phyloP scores from a whole-genome alignment of 345 rosid genomes.

The Clarkia xantiana region DNA sequence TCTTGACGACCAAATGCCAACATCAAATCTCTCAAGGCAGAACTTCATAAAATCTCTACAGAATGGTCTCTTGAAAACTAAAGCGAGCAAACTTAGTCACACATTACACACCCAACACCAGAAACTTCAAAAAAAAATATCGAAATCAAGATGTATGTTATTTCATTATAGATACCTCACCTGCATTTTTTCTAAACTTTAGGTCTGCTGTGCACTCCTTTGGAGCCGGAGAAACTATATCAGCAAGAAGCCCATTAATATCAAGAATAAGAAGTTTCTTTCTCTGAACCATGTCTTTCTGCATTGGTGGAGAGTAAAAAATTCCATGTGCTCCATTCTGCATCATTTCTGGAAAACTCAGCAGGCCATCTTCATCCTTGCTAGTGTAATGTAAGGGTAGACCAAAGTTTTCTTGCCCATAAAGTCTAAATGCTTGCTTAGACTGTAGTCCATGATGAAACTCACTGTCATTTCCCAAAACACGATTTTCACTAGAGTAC shows the following conservation, averaged over 20 bases:
- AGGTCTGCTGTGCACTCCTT: constrained; percentile 31
- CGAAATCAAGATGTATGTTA: neutral
- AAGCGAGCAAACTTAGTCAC: constrained; percentile 4
- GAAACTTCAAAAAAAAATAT: neutral
- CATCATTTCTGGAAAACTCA: constrained; percentile 5
- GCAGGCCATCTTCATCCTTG: constrained; percentile 9
- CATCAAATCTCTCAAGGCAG: constrained; percentile 46
- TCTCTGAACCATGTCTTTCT: constrained; percentile 4
- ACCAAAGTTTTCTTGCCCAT: constrained; percentile 1
- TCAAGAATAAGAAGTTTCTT: constrained; percentile 71
- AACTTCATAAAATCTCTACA: constrained; percentile 32
- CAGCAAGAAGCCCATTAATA: constrained; percentile 78
- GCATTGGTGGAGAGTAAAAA: constrained; percentile 5
- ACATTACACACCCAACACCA: neutral
- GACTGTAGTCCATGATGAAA: constrained; percentile 5
- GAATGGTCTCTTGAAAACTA: constrained; percentile 49
- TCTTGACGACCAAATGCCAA: constrained; percentile 54
- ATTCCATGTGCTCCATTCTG: constrained; percentile 1
- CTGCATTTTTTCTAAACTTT: constrained; percentile 33
- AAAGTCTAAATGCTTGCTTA: constrained; percentile 2
- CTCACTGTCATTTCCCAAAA: constrained; percentile 1
- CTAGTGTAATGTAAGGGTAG: constrained; percentile 1
- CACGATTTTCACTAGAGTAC: constrained; percentile 6
- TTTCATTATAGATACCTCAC: constrained; percentile 22
- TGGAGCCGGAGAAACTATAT: constrained; percentile 34